These are phyloP conservation scores for Eucalyptus pumila DNA, from an alignment of 345 rosid species.

Conservation along the genomic window DNA sequence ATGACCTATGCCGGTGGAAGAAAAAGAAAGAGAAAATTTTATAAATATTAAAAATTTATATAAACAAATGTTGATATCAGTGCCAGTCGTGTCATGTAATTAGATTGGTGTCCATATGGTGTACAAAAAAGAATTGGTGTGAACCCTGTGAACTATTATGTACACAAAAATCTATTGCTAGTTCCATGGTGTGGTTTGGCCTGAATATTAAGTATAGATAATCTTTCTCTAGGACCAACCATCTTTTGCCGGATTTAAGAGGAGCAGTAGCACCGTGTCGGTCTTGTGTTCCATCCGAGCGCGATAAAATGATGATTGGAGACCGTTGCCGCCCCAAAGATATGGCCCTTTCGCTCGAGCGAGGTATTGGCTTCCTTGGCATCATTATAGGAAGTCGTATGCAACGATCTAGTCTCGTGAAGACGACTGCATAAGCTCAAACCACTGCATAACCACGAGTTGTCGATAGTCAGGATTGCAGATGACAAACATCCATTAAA, in stretches of 20 bases:
- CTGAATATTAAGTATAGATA: background rate
- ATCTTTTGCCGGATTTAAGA: background rate
- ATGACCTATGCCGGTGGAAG: fast-evolving
- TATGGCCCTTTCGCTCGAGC: background rate
- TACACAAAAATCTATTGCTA: background rate
- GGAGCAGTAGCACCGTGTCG: background rate
- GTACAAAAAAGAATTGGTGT: background rate
- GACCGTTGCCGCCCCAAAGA: background rate
- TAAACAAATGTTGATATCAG: no score
- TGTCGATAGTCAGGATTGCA: background rate
- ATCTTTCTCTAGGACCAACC: background rate
- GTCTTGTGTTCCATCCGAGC: no score
- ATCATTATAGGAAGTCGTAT: background rate
- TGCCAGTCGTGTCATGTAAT: fast-evolving
- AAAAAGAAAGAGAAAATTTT: no score
- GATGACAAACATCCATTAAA: background rate
- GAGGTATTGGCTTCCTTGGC: background rate
- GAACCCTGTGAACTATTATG: background rate
- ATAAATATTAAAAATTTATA: no score
- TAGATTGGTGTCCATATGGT: background rate
- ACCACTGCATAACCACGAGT: conserved; percentile 47
- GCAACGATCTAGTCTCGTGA: conserved; percentile 26
- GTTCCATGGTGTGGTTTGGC: background rate
- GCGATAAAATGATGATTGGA: background rate
- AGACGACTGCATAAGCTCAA: conserved; percentile 73